Percentiles rank a stretch among this genome's conserved stretches.
Conservation (phyloP, 192 early-diverging fungal genomes). For the Coemansia furcata region DNA sequence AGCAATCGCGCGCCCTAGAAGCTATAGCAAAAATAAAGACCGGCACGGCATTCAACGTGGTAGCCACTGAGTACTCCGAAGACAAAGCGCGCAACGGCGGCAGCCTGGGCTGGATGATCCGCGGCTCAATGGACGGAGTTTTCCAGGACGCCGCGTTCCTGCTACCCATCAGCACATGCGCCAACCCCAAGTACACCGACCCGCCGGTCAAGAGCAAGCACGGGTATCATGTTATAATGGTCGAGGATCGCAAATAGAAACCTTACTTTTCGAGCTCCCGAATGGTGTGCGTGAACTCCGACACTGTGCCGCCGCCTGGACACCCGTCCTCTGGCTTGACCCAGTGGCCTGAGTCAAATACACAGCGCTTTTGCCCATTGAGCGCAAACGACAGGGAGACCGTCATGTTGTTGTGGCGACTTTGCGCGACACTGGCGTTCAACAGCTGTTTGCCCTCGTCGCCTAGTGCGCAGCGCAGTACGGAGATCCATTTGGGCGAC, state of each 20-base stretch:
- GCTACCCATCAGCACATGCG: slow-evolving; percentile 63
- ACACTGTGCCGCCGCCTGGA: slow-evolving; percentile 38
- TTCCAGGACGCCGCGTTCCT: slow-evolving; percentile 83
- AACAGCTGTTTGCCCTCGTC: slow-evolving; percentile 35
- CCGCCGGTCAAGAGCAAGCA: slow-evolving; percentile 69
- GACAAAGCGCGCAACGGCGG: slow-evolving; percentile 83
- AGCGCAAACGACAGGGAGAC: slow-evolving; percentile 41
- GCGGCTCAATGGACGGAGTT: slow-evolving; percentile 70
- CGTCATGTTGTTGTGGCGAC: slow-evolving; percentile 8
- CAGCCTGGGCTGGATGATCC: slow-evolving; percentile 72
- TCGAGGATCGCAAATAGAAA: slow-evolving; percentile 59
- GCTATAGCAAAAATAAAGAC: slow-evolving; percentile 65
- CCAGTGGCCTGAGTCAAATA: slow-evolving; percentile 45
- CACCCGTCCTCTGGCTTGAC: slow-evolving; percentile 35
- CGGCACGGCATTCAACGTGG: slow-evolving; percentile 61
- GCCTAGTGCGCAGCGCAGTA: slow-evolving; percentile 23
- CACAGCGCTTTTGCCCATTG: slow-evolving; percentile 32
- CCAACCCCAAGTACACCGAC: slow-evolving; percentile 66
- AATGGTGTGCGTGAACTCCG: slow-evolving; percentile 29
- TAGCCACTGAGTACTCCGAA: slow-evolving; percentile 74
- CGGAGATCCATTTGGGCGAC: slow-evolving; percentile 12
- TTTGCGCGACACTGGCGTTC: slow-evolving; percentile 14
- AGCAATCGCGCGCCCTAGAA: slow-evolving; percentile 68
- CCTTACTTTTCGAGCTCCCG: not conserved
- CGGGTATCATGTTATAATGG: slow-evolving; percentile 89